phyloP scores from a whole-genome alignment of 768 basidiomycete species.

The Inosperma sp. region DNA sequence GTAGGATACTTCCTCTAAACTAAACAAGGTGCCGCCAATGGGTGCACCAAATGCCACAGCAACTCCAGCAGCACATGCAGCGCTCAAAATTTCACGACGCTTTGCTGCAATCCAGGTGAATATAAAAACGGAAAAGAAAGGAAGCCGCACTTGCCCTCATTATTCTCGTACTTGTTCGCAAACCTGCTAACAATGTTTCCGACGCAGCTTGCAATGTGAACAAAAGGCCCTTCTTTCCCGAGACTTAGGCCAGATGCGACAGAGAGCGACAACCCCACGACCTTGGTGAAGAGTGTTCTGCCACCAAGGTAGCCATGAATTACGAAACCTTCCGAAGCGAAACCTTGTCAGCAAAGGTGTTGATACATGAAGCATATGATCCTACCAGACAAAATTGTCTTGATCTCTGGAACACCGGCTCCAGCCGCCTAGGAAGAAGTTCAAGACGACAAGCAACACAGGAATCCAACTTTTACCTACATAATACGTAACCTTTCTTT shows the following conservation, averaged over 20 bases:
- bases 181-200: slow-evolving; percentile 91
- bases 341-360: slow-evolving; percentile 5
- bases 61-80: slow-evolving; percentile 95
- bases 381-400: slow-evolving; percentile 83
- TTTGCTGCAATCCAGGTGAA: too few species aligned
- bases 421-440: slow-evolving; percentile 67
- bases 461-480: slow-evolving; percentile 40
- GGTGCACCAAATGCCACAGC: slow-evolving; percentile 97
- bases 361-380: not conserved
- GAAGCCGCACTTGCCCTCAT: slow-evolving; percentile 81
- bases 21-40: slow-evolving; percentile 89
- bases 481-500: slow-evolving; percentile 77
- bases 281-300: slow-evolving; percentile 85
- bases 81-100: slow-evolving; percentile 89
- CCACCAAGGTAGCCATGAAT: slow-evolving; percentile 96
- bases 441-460: not conserved
- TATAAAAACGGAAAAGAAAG: too few species aligned
- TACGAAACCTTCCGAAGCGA: slow-evolving; percentile 72
- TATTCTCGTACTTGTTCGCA: slow-evolving; percentile 86
- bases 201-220: slow-evolving; percentile 89
- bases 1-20: slow-evolving; percentile 92
- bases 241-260: slow-evolving; percentile 91
- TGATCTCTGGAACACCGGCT: slow-evolving; percentile 95
- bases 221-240: slow-evolving; percentile 68
- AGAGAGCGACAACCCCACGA: slow-evolving; percentile 81